Evolutionary conservation across 2,329 filamentous ascomycete genomes (phyloP).

Genomic region (Aspergillus brunneoviolaceus): DNA sequence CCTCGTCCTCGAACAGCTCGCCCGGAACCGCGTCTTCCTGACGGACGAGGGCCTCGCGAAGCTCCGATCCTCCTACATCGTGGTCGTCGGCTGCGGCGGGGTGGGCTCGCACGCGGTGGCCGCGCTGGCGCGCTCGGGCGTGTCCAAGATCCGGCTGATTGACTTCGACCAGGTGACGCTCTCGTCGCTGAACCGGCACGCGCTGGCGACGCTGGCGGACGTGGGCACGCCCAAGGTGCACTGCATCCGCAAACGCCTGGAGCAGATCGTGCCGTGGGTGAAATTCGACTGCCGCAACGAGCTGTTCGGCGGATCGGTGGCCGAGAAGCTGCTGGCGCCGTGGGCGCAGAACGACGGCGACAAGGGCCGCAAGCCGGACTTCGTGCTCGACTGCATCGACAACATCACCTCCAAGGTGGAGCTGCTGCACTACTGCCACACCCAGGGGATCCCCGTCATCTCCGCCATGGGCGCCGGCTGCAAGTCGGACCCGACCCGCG

Average conservation of each 20-base stretch:
- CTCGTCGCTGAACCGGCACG: constrained; percentile 92
- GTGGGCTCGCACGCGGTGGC: constrained; percentile 91
- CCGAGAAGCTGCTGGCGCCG: constrained; percentile 64
- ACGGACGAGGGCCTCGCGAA: constrained; percentile 76
- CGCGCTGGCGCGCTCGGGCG: constrained; percentile 83
- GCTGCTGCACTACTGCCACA: constrained; percentile 82
- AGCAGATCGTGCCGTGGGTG: constrained; percentile 89
- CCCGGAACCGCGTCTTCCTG: constrained; percentile 88
- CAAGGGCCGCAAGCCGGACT: constrained; percentile 64
- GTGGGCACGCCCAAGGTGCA: constrained; percentile 91
- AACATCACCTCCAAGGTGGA: constrained; percentile 97
- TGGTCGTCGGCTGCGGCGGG: constrained; percentile 90
- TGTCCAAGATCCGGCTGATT: constrained; percentile 81
- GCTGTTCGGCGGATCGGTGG: constrained; percentile 71
- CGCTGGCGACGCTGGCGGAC: constrained; percentile 88
- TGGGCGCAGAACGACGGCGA: constrained; percentile 56
- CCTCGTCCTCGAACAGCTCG: constrained; percentile 89
- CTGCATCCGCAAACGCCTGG: constrained; percentile 73
- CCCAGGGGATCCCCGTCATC: constrained; percentile 75
- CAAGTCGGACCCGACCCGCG: constrained; percentile 80
- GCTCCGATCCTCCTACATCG: constrained; percentile 76
- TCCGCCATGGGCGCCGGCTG: constrained; percentile 96
- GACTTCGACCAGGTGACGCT: constrained; percentile 98
- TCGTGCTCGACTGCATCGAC: constrained; percentile 95
- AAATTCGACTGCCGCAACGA: constrained; percentile 83